These are phyloP conservation scores for Nakazawaea wickerhamii DNA, from an alignment of 805 yeast genomes.

Conservation along the genomic window DNA sequence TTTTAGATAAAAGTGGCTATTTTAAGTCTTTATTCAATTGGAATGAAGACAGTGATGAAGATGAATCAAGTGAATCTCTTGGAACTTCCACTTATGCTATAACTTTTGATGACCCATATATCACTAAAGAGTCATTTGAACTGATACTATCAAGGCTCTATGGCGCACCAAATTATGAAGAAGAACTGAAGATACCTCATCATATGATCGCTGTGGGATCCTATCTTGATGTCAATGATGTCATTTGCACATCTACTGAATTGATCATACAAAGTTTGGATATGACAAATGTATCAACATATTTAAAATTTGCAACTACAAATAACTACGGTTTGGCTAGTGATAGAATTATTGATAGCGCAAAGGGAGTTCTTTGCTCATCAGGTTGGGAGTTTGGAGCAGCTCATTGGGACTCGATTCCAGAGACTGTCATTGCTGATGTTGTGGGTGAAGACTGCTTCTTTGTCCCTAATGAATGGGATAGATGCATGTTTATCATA, in stretches of 20 bases:
- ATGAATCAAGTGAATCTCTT: constrained; percentile 4
- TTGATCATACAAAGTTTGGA: constrained; percentile 29
- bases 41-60: constrained; percentile 21
- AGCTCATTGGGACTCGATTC: constrained; percentile 42
- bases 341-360: constrained; percentile 38
- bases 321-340: constrained; percentile 43
- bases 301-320: constrained; percentile 36
- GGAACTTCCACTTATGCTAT: constrained; percentile 11
- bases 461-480: constrained; percentile 52
- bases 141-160: constrained; percentile 41
- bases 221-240: constrained; percentile 39
- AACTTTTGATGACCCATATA: constrained; percentile 35
- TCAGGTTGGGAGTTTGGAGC: constrained; percentile 46
- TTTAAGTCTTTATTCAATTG: constrained; percentile 43
- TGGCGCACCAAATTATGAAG: constrained; percentile 32
- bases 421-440: constrained; percentile 34
- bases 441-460: constrained; percentile 46
- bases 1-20: constrained; percentile 42
- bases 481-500: constrained; percentile 42
- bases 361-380: constrained; percentile 39
- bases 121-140: constrained; percentile 42
- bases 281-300: constrained; percentile 31
- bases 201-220: constrained; percentile 45
- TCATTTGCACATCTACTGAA: constrained; percentile 39
- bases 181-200: constrained; percentile 31